Base-by-base conservation (phyloP, 352 stramenopile species). In the Lagenidium sp. region DNA sequence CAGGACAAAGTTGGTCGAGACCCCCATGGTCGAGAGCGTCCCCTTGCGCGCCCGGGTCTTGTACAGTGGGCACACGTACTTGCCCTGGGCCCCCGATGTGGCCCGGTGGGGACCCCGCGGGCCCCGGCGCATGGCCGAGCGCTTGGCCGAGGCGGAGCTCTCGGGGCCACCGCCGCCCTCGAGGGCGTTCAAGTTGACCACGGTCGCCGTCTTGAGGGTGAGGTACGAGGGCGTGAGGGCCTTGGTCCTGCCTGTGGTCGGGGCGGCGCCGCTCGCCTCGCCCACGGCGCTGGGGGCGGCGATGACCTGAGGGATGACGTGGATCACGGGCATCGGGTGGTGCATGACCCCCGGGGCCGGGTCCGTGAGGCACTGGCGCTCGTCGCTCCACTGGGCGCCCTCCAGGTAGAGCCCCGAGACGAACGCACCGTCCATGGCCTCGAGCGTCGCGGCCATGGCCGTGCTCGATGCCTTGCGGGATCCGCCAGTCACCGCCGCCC, bases 1-100 rank as follows among this genome's bases (percentile, higher is more conserved):
- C 6, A 97, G 55, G 21, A 97, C 79, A 46, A 95, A 94, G 66
- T 96, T 97, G 16, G 88, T 97, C 6, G 78, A 95, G 51, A 91
- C 95, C 24, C 91, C 91, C 1, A 87, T 97, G 1, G 91, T 97
- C 21, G 76, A 94, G 20, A 97, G 53, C 11, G 84, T 91, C 8
- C 91, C 91, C 50, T 94, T 93, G 6, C 91, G 60, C 26, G 80
- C 69, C 0, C 65, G 55, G 0, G 88, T 97, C 55, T 96, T 97
- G 71, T 97, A 97, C 15, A 96, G 65, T 5, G 90, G 91, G 30
- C 89, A 97, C n/a, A 63, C 58, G 57, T 97, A 97, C 40, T 60
- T 60, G 36, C 38, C 11, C 2, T 32, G 20, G 24, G 26, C 25
- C 44, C 39, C 38, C 12, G 15, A 16, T 32, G 23, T 6, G 12